A percentile compares a stretch with the other conserved stretches of the same genome.
Evolutionary conservation across 345 rosid genomes (phyloP).

Genomic region (Dimocarpus longan): DNA sequence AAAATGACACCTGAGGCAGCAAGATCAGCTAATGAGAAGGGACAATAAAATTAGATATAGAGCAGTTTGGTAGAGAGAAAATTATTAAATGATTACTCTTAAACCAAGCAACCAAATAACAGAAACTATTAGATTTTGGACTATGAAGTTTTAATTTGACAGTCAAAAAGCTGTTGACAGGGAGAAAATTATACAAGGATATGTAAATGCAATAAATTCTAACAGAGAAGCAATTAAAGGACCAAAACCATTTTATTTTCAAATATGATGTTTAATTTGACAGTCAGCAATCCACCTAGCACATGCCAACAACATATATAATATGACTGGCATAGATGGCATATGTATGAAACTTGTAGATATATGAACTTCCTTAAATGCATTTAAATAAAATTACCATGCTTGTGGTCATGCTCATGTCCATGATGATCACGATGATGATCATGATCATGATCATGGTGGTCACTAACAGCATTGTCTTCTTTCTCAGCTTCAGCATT

Average conservation of each 20-base stretch:
- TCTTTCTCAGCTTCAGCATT: conserved; percentile 55
- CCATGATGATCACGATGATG: conserved; percentile 55
- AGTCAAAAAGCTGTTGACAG: background rate
- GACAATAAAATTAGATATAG: conserved; percentile 1
- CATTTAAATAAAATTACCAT: conserved; percentile 47
- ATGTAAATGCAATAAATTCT: background rate
- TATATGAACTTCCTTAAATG: conserved; percentile 5
- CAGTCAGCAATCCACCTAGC: background rate
- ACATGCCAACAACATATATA: background rate
- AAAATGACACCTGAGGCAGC: background rate
- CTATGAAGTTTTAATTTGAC: background rate
- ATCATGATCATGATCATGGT: conserved; percentile 48
- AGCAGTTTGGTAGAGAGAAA: background rate
- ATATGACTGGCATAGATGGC: background rate
- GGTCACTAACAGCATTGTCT: conserved; percentile 49
- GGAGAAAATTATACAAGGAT: background rate
- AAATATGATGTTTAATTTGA: background rate
- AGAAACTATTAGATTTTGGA: background rate
- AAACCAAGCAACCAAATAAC: background rate
- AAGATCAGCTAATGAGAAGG: background rate
- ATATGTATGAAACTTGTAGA: background rate
- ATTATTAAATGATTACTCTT: background rate
- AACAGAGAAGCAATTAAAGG: background rate
- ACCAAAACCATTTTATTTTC: background rate
- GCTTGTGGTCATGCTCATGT: conserved; percentile 62